These are phyloP conservation scores for Rhodotorula diobovata DNA, from an alignment of 768 basidiomycete species.

Conservation along the genomic window DNA sequence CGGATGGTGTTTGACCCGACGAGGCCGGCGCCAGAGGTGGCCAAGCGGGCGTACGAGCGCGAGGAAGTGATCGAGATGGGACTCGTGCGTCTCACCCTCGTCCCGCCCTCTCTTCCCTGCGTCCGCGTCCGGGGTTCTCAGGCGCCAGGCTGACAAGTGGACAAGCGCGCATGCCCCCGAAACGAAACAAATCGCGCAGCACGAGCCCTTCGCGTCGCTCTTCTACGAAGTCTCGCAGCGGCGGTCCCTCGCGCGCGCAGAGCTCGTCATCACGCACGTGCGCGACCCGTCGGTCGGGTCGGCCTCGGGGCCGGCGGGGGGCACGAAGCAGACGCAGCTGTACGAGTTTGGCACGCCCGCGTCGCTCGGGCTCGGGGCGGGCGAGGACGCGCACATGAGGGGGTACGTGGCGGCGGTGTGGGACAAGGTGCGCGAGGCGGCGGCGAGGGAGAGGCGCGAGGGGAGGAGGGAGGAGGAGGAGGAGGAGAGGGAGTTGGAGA, in stretches of 20 bases:
- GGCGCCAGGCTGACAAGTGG: too few relatives aligned
- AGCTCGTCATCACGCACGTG: constrained; percentile 18
- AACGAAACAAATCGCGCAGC: too few relatives aligned
- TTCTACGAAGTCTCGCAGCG: constrained; percentile 14
- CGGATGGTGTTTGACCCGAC: constrained; percentile 18
- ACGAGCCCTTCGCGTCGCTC: constrained; percentile 18
- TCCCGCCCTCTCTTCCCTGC: neutral
- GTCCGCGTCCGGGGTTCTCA: too few relatives aligned
- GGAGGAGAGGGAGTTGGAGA: neutral
- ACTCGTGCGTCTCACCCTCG: neutral
- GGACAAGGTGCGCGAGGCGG: neutral
- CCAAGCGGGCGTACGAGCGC: constrained; percentile 11
- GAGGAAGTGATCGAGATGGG: constrained; percentile 8
- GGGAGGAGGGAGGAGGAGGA: neutral
- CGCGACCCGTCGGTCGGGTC: too few relatives aligned
- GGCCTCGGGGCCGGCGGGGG: too few relatives aligned
- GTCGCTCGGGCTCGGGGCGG: neutral
- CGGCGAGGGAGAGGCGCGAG: neutral
- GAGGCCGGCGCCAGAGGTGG: neutral
- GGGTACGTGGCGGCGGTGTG: constrained; percentile 13
- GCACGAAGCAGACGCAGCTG: neutral
- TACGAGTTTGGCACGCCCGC: constrained; percentile 33
- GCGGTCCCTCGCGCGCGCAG: neutral
- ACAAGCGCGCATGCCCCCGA: too few relatives aligned
- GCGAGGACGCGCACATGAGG: neutral